Evolutionary conservation across 768 basidiomycete species (phyloP), one percentile per base, ranked within the genome.

Genomic region (Pholiota molesta): DNA sequence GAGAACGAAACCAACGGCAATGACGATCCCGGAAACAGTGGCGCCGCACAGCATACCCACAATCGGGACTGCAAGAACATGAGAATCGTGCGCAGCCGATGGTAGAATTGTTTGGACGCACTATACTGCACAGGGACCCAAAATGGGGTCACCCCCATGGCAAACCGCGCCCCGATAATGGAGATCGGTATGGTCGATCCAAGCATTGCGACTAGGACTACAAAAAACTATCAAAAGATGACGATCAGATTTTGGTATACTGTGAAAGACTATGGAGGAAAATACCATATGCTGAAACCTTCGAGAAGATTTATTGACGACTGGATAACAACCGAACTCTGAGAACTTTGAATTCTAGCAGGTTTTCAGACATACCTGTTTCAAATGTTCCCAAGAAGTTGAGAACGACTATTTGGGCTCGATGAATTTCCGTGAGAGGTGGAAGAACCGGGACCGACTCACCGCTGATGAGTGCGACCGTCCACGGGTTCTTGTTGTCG

Each of bases 31-130:
- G 0, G 89, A 88, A 55, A 95, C 89, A 1, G 91, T 87, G 58
- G 84, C 86, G 1, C 93, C 93, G 42, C 92, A 89, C 2, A 95
- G 78, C 94, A 95, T 95, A 7, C 94, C 92, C 8, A 93, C 81
- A 56, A 94, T 85, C 5, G 91, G 92, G 56, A 94, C 92, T 93
- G 54, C 31, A 21, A 51, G 7, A 26, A 31, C 29, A 39, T 45
- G 28, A 28, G 6, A 6, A 60, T 53, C 8, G 14, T 26, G 17
- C 16, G 52, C 33, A 21, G 37, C 16, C 35, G 21, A 51, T 23
- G 17, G 42, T 28, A 17, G 19, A 52, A 29, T 23, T 17, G 5
- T 35, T 2, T 28, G 23, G 51, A 67, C 87, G 44, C 62, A 91
- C 92, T 88, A 67, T 88, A 95, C 69, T 93, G 90, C 39, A 87